A percentile compares a stretch with the other conserved stretches of the same genome.
These are phyloP conservation scores for Colletotrichum australisinense DNA, from an alignment of 2,329 filamentous ascomycete genomes.

Conservation along the genomic window DNA sequence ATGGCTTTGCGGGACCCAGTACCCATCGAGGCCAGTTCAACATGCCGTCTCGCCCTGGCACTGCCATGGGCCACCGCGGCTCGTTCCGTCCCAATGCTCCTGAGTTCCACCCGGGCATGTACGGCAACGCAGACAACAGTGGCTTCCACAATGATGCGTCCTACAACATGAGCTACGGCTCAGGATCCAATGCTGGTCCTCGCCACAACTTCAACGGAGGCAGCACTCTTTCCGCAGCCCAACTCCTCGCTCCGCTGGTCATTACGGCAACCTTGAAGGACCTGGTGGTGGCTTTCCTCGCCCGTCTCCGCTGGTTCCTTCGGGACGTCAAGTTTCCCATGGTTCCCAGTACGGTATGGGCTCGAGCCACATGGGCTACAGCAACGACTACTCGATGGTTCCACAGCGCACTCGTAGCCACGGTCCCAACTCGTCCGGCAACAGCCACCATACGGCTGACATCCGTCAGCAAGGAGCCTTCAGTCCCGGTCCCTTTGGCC, in stretches of 20 bases:
- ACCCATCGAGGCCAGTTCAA: not conserved
- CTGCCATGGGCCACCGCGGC: conserved; percentile 27
- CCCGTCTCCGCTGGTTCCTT: conserved; percentile 13
- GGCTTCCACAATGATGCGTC: conserved; percentile 17
- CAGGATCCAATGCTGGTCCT: conserved; percentile 7
- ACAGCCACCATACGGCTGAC: conserved; percentile 11
- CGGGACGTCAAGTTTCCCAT: not conserved
- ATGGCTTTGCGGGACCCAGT: not conserved
- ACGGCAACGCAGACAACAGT: not conserved
- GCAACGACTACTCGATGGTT: conserved; percentile 3
- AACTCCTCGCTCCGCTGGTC: conserved; percentile 20
- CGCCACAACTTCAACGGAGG: conserved; percentile 24
- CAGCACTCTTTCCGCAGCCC: conserved; percentile 18
- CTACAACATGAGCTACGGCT: conserved; percentile 16
- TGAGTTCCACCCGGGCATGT: conserved; percentile 45
- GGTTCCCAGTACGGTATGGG: not conserved
- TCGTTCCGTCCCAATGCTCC: conserved; percentile 47
- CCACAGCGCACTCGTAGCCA: not conserved
- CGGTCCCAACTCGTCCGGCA: conserved; percentile 2
- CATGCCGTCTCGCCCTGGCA: conserved; percentile 23
- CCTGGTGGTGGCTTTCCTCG: not conserved
- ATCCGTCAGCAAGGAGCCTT: conserved; percentile 14
- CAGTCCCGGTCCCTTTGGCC: conserved; percentile 6
- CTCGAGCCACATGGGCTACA: not conserved
- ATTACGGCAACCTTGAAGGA: conserved; percentile 13